A percentile compares a stretch with the other conserved stretches of the same genome.
These are phyloP conservation scores for Amanita subjunquillea DNA, from an alignment of 768 basidiomycete species.

Conservation along the genomic window DNA sequence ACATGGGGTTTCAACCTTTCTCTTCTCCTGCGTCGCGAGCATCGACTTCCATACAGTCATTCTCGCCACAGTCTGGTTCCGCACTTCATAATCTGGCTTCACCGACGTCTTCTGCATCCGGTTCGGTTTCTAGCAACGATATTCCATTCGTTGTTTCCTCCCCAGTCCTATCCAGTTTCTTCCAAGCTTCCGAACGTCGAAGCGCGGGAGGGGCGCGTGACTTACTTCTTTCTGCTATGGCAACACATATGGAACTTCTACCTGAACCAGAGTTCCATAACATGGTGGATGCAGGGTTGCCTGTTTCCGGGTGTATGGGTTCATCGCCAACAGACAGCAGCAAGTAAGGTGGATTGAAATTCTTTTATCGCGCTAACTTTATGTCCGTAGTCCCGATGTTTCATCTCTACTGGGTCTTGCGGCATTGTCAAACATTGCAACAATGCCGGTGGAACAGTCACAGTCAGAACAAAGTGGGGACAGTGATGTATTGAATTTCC, in stretches of 20 bases:
- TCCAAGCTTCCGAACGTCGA: not conserved
- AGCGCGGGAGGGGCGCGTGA: not conserved
- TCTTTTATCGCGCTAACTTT: slow-evolving; percentile 7
- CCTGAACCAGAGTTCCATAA: not conserved
- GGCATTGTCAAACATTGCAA: slow-evolving; percentile 18
- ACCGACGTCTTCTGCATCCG: not conserved
- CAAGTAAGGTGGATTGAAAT: slow-evolving; percentile 12
- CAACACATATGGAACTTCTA: not conserved
- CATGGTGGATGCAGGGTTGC: not conserved
- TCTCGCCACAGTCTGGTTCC: not conserved
- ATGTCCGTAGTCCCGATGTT: slow-evolving; percentile 20
- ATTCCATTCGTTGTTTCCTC: slow-evolving; percentile 1
- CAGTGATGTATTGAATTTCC: slow-evolving; percentile 14
- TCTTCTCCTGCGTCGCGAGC: not conserved
- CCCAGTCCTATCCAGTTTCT: slow-evolving; percentile 1
- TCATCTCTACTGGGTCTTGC: slow-evolving; percentile 24
- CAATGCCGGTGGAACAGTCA: slow-evolving; percentile 21
- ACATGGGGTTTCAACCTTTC: not conserved
- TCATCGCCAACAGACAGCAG: slow-evolving; percentile 3
- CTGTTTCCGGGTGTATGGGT: not conserved
- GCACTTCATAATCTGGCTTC: not conserved
- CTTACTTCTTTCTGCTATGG: not conserved
- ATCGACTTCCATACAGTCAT: not conserved
- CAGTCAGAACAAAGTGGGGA: not conserved
- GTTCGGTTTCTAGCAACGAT: not conserved